Percentiles rank a stretch among this genome's conserved stretches.
These are phyloP conservation scores for Metschnikowia gelsemii DNA, from an alignment of 805 yeast genomes.

Conservation along the genomic window DNA sequence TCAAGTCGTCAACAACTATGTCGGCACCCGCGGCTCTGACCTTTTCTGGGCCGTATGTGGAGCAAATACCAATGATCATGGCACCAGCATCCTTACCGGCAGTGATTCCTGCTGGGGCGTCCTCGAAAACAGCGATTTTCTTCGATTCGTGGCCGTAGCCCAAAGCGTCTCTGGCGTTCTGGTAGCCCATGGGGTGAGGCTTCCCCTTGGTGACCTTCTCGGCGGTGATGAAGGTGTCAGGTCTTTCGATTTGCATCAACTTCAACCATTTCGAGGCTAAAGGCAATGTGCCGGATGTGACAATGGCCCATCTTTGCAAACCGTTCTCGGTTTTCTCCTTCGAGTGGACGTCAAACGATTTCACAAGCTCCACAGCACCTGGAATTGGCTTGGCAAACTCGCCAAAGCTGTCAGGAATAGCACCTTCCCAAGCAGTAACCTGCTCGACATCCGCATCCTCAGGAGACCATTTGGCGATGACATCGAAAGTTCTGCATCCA, in stretches of 20 bases:
- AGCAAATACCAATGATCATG: slow-evolving; percentile 77
- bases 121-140: slow-evolving; percentile 72
- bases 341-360: slow-evolving; percentile 50
- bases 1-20: slow-evolving; percentile 74
- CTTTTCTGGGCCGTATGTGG: slow-evolving; percentile 68
- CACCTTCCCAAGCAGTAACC: slow-evolving; percentile 64
- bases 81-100: slow-evolving; percentile 87
- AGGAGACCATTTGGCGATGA: slow-evolving; percentile 71
- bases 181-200: slow-evolving; percentile 85
- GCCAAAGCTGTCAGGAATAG: slow-evolving; percentile 71
- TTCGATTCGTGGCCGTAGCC: slow-evolving; percentile 37
- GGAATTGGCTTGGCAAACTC: slow-evolving; percentile 71
- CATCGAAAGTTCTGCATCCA: slow-evolving; percentile 82
- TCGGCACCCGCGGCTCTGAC: slow-evolving; percentile 78
- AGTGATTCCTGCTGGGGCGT: slow-evolving; percentile 83
- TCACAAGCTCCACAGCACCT: slow-evolving; percentile 68
- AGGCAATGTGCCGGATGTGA: slow-evolving; percentile 77
- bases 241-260: slow-evolving; percentile 57
- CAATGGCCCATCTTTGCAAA: slow-evolving; percentile 75
- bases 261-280: slow-evolving; percentile 80
- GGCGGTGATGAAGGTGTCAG: slow-evolving; percentile 78
- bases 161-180: slow-evolving; percentile 51
- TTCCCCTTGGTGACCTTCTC: slow-evolving; percentile 77
- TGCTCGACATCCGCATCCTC: slow-evolving; percentile 66
- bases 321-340: slow-evolving; percentile 40